Conservation (phyloP, 768 basidiomycete species). For the Tulasnella sp. region DNA sequence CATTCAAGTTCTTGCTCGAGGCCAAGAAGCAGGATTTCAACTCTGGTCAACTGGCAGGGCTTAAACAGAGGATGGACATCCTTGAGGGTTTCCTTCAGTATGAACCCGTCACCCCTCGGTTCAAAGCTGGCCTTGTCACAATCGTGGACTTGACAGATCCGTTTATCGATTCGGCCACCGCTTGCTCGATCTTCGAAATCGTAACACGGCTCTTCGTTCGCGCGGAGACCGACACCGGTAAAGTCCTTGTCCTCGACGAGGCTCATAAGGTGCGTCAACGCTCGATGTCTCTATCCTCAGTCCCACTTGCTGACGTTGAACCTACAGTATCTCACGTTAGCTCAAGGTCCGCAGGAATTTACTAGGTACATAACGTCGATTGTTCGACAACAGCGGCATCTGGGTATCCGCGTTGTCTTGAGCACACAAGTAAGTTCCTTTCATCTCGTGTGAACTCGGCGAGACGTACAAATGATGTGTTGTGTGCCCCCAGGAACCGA, state of each 20-base stretch:
- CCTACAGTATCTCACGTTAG: constrained; percentile 2
- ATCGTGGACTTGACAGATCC: constrained; percentile 66
- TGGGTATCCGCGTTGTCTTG: constrained; percentile 10
- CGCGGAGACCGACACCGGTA: background rate
- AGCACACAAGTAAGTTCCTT: constrained; percentile 12
- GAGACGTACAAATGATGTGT: background rate
- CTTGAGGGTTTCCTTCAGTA: constrained; percentile 10
- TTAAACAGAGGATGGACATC: constrained; percentile 8
- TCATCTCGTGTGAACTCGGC: background rate
- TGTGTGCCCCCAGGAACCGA: background rate
- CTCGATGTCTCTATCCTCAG: background rate
- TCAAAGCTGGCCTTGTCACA: constrained; percentile 47
- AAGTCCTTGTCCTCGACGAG: constrained; percentile 14
- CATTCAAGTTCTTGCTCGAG: background rate
- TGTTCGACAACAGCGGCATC: constrained; percentile 12
- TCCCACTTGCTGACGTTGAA: background rate
- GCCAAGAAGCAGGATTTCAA: constrained; percentile 2
- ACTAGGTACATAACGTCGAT: background rate
- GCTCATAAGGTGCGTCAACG: constrained; percentile 34
- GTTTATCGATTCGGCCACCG: constrained; percentile 49
- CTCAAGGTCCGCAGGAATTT: constrained; percentile 27
- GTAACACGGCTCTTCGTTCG: constrained; percentile 49
- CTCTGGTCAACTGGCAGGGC: background rate
- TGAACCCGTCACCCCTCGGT: constrained; percentile 31
- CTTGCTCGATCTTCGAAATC: constrained; percentile 63